Percentiles rank a stretch among this genome's conserved stretches.
phyloP scores from a whole-genome alignment of 2,329 filamentous ascomycete genomes.

The Colletotrichum sublineola region DNA sequence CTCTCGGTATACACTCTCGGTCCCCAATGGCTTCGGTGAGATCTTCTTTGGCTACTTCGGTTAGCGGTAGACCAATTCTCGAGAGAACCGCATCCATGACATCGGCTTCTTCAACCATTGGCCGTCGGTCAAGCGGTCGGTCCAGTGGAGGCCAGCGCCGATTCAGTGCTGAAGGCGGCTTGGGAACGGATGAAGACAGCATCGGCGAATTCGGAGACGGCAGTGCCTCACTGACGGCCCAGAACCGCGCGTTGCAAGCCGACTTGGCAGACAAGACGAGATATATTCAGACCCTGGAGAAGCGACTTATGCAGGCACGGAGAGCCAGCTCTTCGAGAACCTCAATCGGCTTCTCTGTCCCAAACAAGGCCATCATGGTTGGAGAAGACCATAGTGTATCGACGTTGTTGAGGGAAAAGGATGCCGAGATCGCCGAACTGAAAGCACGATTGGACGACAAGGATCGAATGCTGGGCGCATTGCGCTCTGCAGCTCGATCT shows the following conservation, averaged over 20 bases:
- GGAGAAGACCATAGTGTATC: slow-evolving; percentile 84
- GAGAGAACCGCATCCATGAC: slow-evolving; percentile 77
- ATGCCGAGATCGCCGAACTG: slow-evolving; percentile 92
- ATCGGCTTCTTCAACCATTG: slow-evolving; percentile 72
- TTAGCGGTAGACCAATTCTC: slow-evolving; percentile 62
- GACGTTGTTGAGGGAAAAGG: slow-evolving; percentile 84
- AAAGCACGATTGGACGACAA: slow-evolving; percentile 92
- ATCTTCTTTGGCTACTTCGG: slow-evolving; percentile 78
- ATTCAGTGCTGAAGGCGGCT: slow-evolving; percentile 57
- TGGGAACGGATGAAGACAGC: slow-evolving; percentile 75
- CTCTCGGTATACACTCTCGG: slow-evolving; percentile 66
- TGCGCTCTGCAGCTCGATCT: slow-evolving; percentile 87
- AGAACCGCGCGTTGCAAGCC: slow-evolving; percentile 92
- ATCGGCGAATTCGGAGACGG: slow-evolving; percentile 89
- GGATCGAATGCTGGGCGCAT: slow-evolving; percentile 89
- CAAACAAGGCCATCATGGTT: slow-evolving; percentile 75
- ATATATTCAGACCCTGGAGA: slow-evolving; percentile 94
- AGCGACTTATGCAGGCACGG: slow-evolving; percentile 89
- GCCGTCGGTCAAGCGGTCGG: slow-evolving; percentile 64
- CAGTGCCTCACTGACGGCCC: slow-evolving; percentile 83
- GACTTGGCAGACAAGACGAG: slow-evolving; percentile 97
- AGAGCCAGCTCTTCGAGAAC: slow-evolving; percentile 90
- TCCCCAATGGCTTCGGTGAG: slow-evolving; percentile 70
- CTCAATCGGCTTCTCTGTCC: slow-evolving; percentile 77
- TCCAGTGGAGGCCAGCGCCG: slow-evolving; percentile 61